Percentiles rank a stretch among this genome's conserved stretches.
Evolutionary conservation across 2,329 filamentous ascomycete species (phyloP).

Genomic region (Alternaria tenuissima): DNA sequence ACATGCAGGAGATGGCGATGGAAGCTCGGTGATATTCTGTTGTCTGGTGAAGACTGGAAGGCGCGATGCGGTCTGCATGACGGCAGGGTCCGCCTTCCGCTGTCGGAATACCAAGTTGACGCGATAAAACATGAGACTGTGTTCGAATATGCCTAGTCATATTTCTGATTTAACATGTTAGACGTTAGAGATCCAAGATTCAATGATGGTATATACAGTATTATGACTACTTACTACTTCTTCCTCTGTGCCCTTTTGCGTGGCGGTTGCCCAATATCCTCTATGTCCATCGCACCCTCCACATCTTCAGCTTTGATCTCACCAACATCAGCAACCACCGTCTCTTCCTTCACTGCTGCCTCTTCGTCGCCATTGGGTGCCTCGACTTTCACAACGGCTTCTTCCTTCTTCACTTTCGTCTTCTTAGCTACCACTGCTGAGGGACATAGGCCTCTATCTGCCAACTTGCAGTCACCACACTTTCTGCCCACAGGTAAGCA

Average conservation of each 20-base stretch:
- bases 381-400: slow-evolving; percentile 48
- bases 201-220: background rate
- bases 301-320: slow-evolving; percentile 42
- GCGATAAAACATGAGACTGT: background rate
- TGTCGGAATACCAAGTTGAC: slow-evolving; percentile 2
- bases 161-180: background rate
- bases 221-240: background rate
- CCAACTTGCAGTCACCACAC: slow-evolving; percentile 88
- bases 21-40: background rate
- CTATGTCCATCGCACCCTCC: slow-evolving; percentile 40
- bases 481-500: slow-evolving; percentile 80
- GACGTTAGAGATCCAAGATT: background rate
- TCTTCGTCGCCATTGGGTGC: slow-evolving; percentile 40
- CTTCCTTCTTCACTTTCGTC: slow-evolving; percentile 60
- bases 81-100: background rate
- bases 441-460: slow-evolving; percentile 76
- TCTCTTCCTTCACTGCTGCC: slow-evolving; percentile 31
- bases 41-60: background rate
- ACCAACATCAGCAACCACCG: slow-evolving; percentile 18
- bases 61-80: background rate
- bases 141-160: background rate
- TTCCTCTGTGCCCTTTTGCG: slow-evolving; percentile 11
- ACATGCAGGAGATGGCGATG: background rate
- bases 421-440: slow-evolving; percentile 58
- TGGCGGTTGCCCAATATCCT: slow-evolving; percentile 41